phyloP scores from a whole-genome alignment of 2,329 filamentous ascomycete species.

The Ceratocystis smalleyi region DNA sequence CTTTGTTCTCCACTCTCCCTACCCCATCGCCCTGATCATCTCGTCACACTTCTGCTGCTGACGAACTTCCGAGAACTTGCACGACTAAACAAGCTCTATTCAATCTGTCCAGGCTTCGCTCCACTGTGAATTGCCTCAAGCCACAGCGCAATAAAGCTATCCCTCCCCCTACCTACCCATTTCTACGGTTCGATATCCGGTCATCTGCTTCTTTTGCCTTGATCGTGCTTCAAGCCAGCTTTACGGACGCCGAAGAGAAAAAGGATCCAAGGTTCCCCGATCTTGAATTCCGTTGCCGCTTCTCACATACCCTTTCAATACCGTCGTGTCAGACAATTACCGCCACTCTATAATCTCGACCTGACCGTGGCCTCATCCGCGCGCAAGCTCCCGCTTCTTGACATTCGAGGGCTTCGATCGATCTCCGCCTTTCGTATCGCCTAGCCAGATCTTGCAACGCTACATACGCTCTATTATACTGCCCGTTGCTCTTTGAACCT shows the following conservation, averaged over 20 bases:
- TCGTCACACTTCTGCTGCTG: conserved; percentile 23
- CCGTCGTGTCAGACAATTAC: not conserved
- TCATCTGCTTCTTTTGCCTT: conserved; percentile 21
- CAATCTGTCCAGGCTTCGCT: not conserved
- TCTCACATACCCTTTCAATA: not conserved
- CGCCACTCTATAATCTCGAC: not conserved
- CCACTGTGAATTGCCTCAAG: not conserved
- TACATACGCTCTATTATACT: not conserved
- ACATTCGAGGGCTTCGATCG: not conserved
- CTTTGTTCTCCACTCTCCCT: conserved; percentile 13
- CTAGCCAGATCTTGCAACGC: not conserved
- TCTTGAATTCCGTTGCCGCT: conserved; percentile 22
- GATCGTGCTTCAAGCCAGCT: conserved; percentile 23
- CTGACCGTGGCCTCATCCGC: not conserved
- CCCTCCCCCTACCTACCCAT: not conserved
- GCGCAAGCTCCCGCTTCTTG: not conserved
- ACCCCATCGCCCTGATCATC: conserved; percentile 19
- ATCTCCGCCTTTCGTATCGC: not conserved
- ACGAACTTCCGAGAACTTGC: conserved; percentile 19
- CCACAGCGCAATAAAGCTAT: not conserved
- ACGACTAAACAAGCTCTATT: not conserved
- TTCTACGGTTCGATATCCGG: not conserved
- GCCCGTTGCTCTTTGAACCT: not conserved
- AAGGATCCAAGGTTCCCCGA: conserved; percentile 3
- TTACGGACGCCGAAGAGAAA: conserved; percentile 13